A percentile compares a stretch with the other conserved stretches of the same genome.
Evolutionary conservation across 306 rosid genomes (phyloP).

Genomic region (Glycine soja): DNA sequence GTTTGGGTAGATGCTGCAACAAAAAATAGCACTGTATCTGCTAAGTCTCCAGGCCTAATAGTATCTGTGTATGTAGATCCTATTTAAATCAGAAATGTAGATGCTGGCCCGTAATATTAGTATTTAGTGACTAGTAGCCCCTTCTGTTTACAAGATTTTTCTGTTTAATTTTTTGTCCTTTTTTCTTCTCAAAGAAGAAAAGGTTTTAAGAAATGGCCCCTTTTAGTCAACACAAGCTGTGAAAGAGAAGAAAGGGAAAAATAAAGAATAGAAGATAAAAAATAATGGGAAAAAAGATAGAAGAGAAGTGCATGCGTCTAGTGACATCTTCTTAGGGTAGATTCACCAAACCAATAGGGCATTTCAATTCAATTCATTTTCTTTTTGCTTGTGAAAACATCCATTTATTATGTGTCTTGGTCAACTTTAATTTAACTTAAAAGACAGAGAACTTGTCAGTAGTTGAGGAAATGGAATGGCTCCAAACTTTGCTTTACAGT

Average conservation of each 20-base stretch:
- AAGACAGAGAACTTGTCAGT: slow-evolving; percentile 85
- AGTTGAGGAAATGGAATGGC: slow-evolving; percentile 62
- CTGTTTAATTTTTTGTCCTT: neutral
- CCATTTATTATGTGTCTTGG: slow-evolving; percentile 51
- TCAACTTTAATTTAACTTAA: slow-evolving; percentile 76
- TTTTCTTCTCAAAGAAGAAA: slow-evolving; percentile 19
- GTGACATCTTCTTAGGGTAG: slow-evolving; percentile 42
- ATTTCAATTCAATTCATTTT: neutral
- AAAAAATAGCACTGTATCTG: neutral
- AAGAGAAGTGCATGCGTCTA: slow-evolving; percentile 19
- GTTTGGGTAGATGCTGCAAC: slow-evolving; percentile 21
- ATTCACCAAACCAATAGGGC: slow-evolving; percentile 48
- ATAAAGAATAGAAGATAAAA: neutral
- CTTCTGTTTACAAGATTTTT: neutral
- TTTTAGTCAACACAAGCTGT: slow-evolving; percentile 18
- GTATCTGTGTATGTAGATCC: neutral
- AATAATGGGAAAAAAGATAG: neutral
- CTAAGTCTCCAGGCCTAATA: neutral
- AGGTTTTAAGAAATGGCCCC: neutral
- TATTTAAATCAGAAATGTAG: neutral
- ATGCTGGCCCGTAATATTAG: too few relatives aligned
- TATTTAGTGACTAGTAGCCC: neutral
- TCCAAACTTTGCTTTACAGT: slow-evolving; percentile 84
- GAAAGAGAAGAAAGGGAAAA: neutral
- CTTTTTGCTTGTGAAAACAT: slow-evolving; percentile 24